Conservation (phyloP, 164 flowering plant genomes). For the Stephania japonica region DNA sequence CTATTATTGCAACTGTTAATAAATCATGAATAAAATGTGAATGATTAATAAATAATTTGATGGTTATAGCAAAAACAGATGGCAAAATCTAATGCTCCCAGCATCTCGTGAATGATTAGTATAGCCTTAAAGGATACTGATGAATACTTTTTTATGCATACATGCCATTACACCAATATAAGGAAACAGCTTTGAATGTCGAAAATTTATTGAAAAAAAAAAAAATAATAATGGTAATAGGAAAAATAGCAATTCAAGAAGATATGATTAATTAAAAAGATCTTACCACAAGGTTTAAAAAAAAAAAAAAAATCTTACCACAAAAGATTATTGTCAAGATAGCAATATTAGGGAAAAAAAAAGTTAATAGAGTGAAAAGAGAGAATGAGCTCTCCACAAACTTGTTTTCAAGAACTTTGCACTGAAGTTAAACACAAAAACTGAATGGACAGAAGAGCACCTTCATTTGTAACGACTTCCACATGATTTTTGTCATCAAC, state of each 20-base stretch:
- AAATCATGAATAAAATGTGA: background rate
- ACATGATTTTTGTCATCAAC: slow-evolving; percentile 71
- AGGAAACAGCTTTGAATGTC: background rate
- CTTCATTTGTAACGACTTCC: slow-evolving; percentile 75
- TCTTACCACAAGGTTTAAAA: too few species aligned
- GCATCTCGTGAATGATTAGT: background rate
- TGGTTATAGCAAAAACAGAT: too few species aligned
- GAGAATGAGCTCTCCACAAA: background rate
- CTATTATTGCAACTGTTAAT: background rate
- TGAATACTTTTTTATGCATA: background rate
- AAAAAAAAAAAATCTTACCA: too few species aligned
- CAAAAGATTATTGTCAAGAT: background rate
- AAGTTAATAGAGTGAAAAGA: background rate
- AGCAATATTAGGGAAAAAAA: background rate
- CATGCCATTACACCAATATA: background rate
- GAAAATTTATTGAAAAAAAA: too few species aligned
- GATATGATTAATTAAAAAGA: too few species aligned
- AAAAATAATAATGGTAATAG: background rate
- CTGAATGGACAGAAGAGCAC: slow-evolving; percentile 27
- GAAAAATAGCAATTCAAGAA: background rate
- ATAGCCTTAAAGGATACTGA: too few species aligned
- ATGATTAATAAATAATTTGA: background rate
- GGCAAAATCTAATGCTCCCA: background rate
- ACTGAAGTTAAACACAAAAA: background rate
- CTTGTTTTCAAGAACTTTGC: background rate